phyloP scores from a whole-genome alignment of 129 eudicot genomes.

The Logfia minima region DNA sequence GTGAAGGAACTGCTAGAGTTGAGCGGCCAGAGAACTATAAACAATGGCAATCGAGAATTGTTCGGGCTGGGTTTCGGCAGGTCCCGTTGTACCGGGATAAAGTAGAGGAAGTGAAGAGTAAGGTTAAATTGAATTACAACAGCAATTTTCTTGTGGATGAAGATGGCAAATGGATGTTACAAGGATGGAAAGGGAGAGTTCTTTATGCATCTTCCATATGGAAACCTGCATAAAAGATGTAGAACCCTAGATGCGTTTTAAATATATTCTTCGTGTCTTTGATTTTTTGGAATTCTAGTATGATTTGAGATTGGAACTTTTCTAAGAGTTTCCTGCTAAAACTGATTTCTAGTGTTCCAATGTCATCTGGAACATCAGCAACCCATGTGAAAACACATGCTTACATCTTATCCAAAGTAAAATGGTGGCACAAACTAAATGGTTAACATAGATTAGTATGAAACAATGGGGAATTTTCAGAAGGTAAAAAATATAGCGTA shows the following conservation, averaged over 20 bases:
- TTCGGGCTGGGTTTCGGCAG: slow-evolving; percentile 53
- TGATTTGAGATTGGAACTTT: slow-evolving; percentile 1
- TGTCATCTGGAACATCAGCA: neutral
- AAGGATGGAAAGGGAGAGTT: slow-evolving; percentile 55
- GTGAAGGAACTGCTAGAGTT: slow-evolving; percentile 44
- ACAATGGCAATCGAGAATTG: slow-evolving; percentile 50
- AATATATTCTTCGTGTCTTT: slow-evolving; percentile 21
- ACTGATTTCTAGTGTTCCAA: neutral
- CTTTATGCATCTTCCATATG: slow-evolving; percentile 41
- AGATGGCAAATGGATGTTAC: slow-evolving; percentile 62
- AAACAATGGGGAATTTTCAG: neutral
- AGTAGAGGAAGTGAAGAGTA: slow-evolving; percentile 44
- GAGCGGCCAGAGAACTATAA: slow-evolving; percentile 54
- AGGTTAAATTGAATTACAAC: slow-evolving; percentile 39
- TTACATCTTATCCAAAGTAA: neutral
- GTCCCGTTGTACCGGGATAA: slow-evolving; percentile 43
- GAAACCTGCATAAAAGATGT: slow-evolving; percentile 39
- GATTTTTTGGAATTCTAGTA: slow-evolving; percentile 9
- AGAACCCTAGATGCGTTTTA: slow-evolving; percentile 10
- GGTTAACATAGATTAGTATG: neutral
- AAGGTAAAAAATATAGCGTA: slow-evolving; percentile 5
- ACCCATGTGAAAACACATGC: neutral
- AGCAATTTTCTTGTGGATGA: slow-evolving; percentile 55
- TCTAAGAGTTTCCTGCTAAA: neutral
- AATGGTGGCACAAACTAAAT: slow-evolving; percentile 1